Base-by-base conservation (phyloP, 768 basidiomycete species). In the Kwoniella newhampshirensis region DNA sequence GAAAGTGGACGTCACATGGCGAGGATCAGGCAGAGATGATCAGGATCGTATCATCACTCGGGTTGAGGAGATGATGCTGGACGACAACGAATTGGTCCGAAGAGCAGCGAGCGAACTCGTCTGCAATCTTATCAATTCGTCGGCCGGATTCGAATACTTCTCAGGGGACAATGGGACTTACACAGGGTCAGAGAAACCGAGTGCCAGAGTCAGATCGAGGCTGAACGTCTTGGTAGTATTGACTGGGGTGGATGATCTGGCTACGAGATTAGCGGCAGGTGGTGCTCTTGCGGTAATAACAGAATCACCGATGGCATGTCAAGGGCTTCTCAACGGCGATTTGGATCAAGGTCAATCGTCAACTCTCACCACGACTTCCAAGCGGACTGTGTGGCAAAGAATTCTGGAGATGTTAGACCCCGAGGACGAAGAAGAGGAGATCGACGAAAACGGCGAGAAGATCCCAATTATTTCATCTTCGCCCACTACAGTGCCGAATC, bases 41-140 rank as follows among this genome's bases (percentile, higher is more conserved):
- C 78, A 86, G 13, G 72, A 91, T 15, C 81, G 91, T 61, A 78
- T 92, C 9, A 51, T 75, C 1, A 39, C 47, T n/a, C 62, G 66
- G 32, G 55, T 73, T 12, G 72, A 75, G 49, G 71, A 70, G 32
- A 25, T 64, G 30, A 59, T 74, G 59, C 42, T 77, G 47, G 90
- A 93, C 66, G 89, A 92, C 50, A 88, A 94, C 74, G 77, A 75
- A 0, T 80, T 98, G 55, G 80, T 96, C 51, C 84, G 91, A 15
- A 81, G 96, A 57, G 94, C 96, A 1, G 85, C 93, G 1, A 86
- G 85, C 51, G 91, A 99, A 77, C 82, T 98, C 26, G 78, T 91
- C 3, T 98, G 93, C 81, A 99, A 99, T 77, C 81, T 99, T 13
- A 81, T 92, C 36, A 82, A 81, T 1, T 87, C 87, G 15, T 88